phyloP scores from a whole-genome alignment of 306 rosid species.

The Crotalaria pallida region DNA sequence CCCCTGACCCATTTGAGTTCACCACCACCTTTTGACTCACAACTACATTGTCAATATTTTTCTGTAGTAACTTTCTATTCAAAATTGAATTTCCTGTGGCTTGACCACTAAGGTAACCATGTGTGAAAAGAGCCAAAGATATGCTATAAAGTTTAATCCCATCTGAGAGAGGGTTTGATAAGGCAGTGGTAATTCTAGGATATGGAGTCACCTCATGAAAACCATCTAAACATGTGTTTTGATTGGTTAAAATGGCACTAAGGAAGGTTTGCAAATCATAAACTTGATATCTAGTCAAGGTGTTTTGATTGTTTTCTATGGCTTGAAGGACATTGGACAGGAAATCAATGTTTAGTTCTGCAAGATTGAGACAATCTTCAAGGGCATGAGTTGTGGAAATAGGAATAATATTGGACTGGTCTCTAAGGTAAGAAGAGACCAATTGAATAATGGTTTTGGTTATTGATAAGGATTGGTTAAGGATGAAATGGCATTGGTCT shows the following conservation, averaged over 20 bases:
- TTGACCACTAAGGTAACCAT: neutral
- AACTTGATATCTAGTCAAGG: neutral
- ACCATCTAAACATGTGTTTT: conserved; percentile 35
- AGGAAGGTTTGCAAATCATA: conserved; percentile 19
- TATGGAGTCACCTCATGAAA: conserved; percentile 26
- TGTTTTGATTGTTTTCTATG: neutral
- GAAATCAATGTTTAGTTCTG: conserved; percentile 24
- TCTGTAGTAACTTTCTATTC: conserved; percentile 16
- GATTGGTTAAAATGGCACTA: conserved; percentile 33
- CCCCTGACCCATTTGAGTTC: conserved; percentile 28
- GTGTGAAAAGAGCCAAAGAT: conserved; percentile 23
- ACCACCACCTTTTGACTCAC: conserved; percentile 33
- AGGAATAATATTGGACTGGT: conserved; percentile 9
- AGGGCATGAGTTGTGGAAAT: conserved; percentile 19
- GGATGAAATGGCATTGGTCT: conserved; percentile 23
- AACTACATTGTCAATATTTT: neutral
- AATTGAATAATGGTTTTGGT: conserved; percentile 9
- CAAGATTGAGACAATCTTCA: conserved; percentile 25
- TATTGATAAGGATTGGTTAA: conserved; percentile 27
- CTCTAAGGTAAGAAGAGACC: conserved; percentile 14
- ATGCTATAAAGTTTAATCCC: conserved; percentile 27
- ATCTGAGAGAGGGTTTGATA: conserved; percentile 27
- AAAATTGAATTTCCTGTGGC: neutral
- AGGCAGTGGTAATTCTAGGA: conserved; percentile 9
- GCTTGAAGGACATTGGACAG: conserved; percentile 23